phyloP scores from a whole-genome alignment of 2,329 filamentous ascomycete species.

The Allantophomopsis lycopodina region DNA sequence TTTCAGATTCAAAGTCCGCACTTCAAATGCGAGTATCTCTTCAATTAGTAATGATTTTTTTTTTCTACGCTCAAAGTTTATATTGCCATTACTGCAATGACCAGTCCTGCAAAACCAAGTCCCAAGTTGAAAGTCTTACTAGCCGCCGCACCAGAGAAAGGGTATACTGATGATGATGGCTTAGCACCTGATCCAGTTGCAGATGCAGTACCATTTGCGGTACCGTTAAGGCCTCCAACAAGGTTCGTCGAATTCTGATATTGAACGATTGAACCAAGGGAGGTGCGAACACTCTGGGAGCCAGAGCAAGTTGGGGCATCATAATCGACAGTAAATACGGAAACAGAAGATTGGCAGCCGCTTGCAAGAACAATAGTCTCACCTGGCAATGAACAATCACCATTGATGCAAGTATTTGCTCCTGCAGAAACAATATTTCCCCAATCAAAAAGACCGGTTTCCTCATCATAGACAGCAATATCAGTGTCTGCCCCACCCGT shows the following conservation, averaged over 20 bases:
- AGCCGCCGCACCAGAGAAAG: no score
- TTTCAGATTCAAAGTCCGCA: no score
- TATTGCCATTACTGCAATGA: no score
- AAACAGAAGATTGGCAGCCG: conserved; percentile 24
- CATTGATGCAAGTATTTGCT: conserved; percentile 34
- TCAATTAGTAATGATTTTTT: no score
- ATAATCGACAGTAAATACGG: conserved; percentile 35
- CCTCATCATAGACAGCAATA: conserved; percentile 27
- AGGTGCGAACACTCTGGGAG: background rate
- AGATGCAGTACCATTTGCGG: background rate
- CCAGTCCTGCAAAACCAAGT: no score
- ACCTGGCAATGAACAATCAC: conserved; percentile 33
- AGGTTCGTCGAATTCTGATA: background rate
- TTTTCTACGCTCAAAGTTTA: no score
- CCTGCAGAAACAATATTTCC: conserved; percentile 24
- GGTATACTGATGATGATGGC: no score
- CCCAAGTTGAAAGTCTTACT: no score
- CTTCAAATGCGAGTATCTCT: no score
- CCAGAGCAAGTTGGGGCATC: conserved; percentile 23
- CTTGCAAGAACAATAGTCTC: conserved; percentile 32
- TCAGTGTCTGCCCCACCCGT: conserved; percentile 33
- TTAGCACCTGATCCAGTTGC: background rate
- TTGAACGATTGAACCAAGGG: background rate
- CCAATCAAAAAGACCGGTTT: conserved; percentile 28
- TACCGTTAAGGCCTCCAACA: background rate